Evolutionary conservation across 1,139 yeast genomes (phyloP).

Genomic region (Suhomyces bolitotheri): DNA sequence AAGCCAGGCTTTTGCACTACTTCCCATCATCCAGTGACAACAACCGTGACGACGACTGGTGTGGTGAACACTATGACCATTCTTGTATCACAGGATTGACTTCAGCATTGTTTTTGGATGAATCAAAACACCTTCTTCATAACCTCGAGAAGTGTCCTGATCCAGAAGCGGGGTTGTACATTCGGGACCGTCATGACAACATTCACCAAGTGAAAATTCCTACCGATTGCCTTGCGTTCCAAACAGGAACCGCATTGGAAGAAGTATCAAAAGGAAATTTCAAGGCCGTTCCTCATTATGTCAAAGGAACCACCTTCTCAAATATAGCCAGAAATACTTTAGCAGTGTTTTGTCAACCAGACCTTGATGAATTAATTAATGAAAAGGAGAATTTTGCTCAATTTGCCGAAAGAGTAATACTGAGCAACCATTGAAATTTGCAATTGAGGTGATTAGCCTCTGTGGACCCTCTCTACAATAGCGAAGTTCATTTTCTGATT

Average conservation of each 20-base stretch:
- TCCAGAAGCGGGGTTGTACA: slow-evolving; percentile 53
- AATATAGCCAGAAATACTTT: slow-evolving; percentile 54
- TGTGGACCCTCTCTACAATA: no score
- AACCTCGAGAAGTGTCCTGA: slow-evolving; percentile 41
- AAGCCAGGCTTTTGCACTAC: slow-evolving; percentile 61
- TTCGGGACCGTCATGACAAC: slow-evolving; percentile 47
- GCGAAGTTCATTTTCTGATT: no score
- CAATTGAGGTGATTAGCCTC: slow-evolving; percentile 14
- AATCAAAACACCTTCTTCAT: slow-evolving; percentile 25
- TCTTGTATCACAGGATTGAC: slow-evolving; percentile 64
- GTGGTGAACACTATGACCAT: slow-evolving; percentile 67
- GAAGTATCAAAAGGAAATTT: slow-evolving; percentile 51
- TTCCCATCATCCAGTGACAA: slow-evolving; percentile 29
- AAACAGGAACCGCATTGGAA: slow-evolving; percentile 63
- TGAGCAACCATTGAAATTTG: slow-evolving; percentile 27
- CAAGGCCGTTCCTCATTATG: slow-evolving; percentile 64
- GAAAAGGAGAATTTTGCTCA: slow-evolving; percentile 49
- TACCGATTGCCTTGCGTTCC: slow-evolving; percentile 57
- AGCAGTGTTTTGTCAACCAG: slow-evolving; percentile 68
- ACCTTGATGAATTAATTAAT: slow-evolving; percentile 51
- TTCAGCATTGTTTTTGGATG: slow-evolving; percentile 54
- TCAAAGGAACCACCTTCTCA: slow-evolving; percentile 42
- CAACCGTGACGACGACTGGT: slow-evolving; percentile 47
- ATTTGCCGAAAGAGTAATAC: slow-evolving; percentile 43
- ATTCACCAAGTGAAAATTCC: slow-evolving; percentile 58